Conservation (phyloP, 768 basidiomycete species). For the Sarcomyxa edulis region DNA sequence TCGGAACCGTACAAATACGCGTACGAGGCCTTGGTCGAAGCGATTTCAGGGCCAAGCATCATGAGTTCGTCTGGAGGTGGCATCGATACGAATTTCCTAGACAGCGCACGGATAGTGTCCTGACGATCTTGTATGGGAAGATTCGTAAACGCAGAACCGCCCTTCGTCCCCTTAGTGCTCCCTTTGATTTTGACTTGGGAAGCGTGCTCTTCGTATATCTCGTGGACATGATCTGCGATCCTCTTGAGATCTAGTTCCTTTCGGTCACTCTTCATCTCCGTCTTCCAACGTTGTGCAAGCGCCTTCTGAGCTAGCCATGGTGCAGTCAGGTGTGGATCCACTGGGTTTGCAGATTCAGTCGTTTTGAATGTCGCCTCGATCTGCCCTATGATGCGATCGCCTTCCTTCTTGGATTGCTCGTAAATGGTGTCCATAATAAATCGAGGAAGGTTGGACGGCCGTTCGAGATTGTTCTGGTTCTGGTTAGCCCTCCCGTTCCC, state of each 20-base stretch:
- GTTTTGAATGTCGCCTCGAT: conserved; percentile 5
- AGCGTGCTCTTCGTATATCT: conserved; percentile 19
- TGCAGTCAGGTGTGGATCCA: conserved; percentile 18
- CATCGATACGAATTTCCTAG: conserved; percentile 30
- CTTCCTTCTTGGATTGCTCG: conserved; percentile 1
- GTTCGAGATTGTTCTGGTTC: conserved; percentile 11
- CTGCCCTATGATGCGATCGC: too few relatives aligned
- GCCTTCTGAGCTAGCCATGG: conserved; percentile 33
- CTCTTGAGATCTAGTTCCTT: conserved; percentile 23
- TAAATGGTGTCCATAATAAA: conserved; percentile 26
- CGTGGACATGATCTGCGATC: conserved; percentile 36
- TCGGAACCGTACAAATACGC: conserved; percentile 37
- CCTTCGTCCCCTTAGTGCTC: not conserved
- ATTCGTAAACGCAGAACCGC: conserved; percentile 24
- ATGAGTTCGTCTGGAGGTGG: conserved; percentile 21
- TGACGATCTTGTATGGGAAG: conserved; percentile 40
- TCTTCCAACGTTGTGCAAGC: conserved; percentile 13
- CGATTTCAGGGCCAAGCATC: conserved; percentile 21
- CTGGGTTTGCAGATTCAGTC: not conserved
- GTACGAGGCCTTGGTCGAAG: conserved; percentile 39
- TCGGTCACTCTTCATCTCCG: conserved; percentile 14
- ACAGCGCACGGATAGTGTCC: conserved; percentile 38
- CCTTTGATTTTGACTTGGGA: not conserved
- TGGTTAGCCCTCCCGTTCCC: conserved; percentile 3
- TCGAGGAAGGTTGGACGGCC: conserved; percentile 4